Base-by-base conservation (phyloP, 2,329 filamentous ascomycete genomes). In the Plenodomus tracheiphilus region DNA sequence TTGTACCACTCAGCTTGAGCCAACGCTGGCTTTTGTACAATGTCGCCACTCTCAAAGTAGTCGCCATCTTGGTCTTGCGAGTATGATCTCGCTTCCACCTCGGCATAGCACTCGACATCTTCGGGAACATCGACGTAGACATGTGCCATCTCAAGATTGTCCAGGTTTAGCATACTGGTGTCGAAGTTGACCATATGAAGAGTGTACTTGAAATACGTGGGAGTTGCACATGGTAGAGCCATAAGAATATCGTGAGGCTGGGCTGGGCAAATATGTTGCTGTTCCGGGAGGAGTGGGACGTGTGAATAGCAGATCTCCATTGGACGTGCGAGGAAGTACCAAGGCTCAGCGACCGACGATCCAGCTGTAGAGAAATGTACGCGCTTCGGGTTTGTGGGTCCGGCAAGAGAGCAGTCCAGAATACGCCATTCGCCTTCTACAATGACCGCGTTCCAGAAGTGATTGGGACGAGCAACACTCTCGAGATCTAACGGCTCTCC, bases 371-470 rank as follows among this genome's bases (percentile, higher is more conserved):
- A 95, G 73, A 95, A 97, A 25, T 85, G 78, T 15, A 78, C 79
- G 40, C 95, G 84, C 48, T 84, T 85, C 9, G 94, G 93, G 64
- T 97, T 91, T 0, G 93, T 96, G 11, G 93, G 92, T 55, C 88
- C 92, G 3, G 94, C 91, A 40, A 99, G 79, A 30, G 91, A 95
- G 70, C 91, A 94, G 71, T 99, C 94, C 77, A 99, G 90, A 58
- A 97, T 88, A 42, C 94, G 88, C 94, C 94, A 99, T 74, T 97
- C 91, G 18, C 89, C 87, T 70, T 99, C 94, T 8, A 97, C 86
- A 30, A 97, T 77, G 16, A 97, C 90, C 0, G 91, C 86, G 62
- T 99, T 99, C 94, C 94, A 99, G 85, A 89, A 97, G 74, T 99
- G 94, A 65, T 99, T 99, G 0, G 93, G 82, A 22, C 87, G 85